Base-by-base conservation (phyloP, 345 rosid genomes). In the Gossypium stocksii region DNA sequence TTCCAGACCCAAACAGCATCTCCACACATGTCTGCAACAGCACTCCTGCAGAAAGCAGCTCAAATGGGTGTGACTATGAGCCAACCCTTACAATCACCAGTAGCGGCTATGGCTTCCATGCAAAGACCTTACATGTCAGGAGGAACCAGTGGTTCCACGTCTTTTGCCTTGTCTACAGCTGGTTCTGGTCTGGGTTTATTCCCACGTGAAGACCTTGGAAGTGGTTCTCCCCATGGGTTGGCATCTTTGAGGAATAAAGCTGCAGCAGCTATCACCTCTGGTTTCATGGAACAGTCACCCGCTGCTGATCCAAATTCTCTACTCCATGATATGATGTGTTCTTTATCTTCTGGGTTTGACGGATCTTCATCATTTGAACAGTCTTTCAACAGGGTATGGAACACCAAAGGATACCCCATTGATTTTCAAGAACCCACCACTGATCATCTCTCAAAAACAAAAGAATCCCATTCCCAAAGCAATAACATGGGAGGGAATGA, bases 31-130 rank as follows among this genome's bases (percentile, higher is more conserved):
- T 90, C 97, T 25, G 96, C 97, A 23, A 92, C 97, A 15, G 91
- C 95, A n/a, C 85, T 92, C 56, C 65, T 92, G 70, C 97, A 92
- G 19, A 92, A 86, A 81, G 97, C 97, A 2, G 95, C 92, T 9
- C 93, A 92, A 77, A 86, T 89, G 88, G 97, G 97, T 19, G 88
- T 91, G 7, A 87, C 92, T 25, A 87, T 88, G 78, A 82, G 86
- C 84, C 82, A 15, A 44, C 74, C 78, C 63, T 74, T 76, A 57
- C 64, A 54, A 34, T 56, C 64, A n/a, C 17, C 49, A 2, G 58
- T 3, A 48, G 43, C 53, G 41, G 41, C 41, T 5, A 34, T 34
- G 41, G 41, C 41, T 34, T 34, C 41, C 13, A 43, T 73, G 64
- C 64, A 71, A 43, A 43, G 11, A 3, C 29, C 41, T 74, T 23